These are phyloP conservation scores for Syzygium jambos DNA, from an alignment of 345 rosid genomes.

Conservation along the genomic window DNA sequence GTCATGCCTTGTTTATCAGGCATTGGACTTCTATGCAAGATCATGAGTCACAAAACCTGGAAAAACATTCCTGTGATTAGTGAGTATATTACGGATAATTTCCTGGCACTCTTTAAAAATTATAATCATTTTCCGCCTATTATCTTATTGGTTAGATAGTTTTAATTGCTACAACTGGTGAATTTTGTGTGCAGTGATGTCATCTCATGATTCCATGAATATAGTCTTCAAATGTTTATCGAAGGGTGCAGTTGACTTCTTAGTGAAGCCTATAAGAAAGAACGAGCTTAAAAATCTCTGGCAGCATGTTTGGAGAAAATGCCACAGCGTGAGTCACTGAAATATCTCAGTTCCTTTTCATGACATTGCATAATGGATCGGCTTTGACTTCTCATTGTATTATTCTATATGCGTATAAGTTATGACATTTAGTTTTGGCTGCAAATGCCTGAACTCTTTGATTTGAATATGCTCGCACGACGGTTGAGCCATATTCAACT, in stretches of 20 bases:
- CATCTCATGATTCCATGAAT: constrained; percentile 43
- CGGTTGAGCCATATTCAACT: neutral
- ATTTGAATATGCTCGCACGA: neutral
- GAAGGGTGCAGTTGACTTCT: constrained; percentile 50
- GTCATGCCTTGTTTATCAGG: constrained; percentile 46
- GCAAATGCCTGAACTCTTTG: neutral
- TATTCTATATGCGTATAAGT: neutral
- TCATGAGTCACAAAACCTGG: constrained; percentile 47
- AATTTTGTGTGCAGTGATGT: constrained; percentile 52
- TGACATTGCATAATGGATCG: neutral
- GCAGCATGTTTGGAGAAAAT: constrained; percentile 61
- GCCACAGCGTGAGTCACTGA: constrained; percentile 38
- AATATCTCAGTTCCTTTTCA: constrained; percentile 1
- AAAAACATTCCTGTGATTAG: constrained; percentile 49
- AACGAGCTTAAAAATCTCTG: constrained; percentile 53
- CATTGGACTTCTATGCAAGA: constrained; percentile 45
- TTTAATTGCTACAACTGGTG: constrained; percentile 13
- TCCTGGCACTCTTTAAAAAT: neutral
- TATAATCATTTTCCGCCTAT: neutral
- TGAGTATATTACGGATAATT: constrained; percentile 14
- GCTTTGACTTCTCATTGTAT: neutral
- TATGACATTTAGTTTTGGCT: neutral
- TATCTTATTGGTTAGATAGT: constrained; percentile 3
- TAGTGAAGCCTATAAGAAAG: constrained; percentile 54
- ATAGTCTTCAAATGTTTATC: constrained; percentile 52